Conservation (phyloP, 2,329 filamentous ascomycete genomes). For the Cucurbitaria berberidis region DNA sequence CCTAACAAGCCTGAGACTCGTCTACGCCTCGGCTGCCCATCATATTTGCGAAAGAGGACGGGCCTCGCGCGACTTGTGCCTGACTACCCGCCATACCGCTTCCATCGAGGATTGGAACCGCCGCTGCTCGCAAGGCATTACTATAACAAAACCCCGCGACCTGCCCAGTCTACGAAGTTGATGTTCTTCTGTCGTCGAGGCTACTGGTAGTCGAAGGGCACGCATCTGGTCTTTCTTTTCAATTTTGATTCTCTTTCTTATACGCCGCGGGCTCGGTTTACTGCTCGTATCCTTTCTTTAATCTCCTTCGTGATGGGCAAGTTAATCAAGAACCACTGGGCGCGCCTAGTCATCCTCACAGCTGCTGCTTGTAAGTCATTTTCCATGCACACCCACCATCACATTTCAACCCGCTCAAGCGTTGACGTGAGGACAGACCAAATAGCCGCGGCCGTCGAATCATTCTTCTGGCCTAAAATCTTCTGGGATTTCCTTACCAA, state of each 20-base stretch:
- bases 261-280: slow-evolving; percentile 38
- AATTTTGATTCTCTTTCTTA: slow-evolving; percentile 13
- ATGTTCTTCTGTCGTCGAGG: slow-evolving; percentile 40
- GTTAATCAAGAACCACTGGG: slow-evolving; percentile 99
- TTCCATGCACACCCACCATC: not conserved
- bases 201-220: slow-evolving; percentile 48
- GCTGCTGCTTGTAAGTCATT: slow-evolving; percentile 72
- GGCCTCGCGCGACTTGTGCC: slow-evolving; percentile 22
- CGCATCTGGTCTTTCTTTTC: slow-evolving; percentile 12
- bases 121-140: slow-evolving; percentile 18
- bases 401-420: not conserved
- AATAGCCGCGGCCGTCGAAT: slow-evolving; percentile 79
- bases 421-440: slow-evolving; percentile 67
- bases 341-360: slow-evolving; percentile 87
- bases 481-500: slow-evolving; percentile 97
- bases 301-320: slow-evolving; percentile 73
- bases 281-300: slow-evolving; percentile 39
- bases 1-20: slow-evolving; percentile 43
- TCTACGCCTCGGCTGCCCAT: slow-evolving; percentile 40
- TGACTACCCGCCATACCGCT: slow-evolving; percentile 29
- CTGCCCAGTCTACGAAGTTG: slow-evolving; percentile 26
- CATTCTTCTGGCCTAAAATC: slow-evolving; percentile 98
- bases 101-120: slow-evolving; percentile 19
- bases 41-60: slow-evolving; percentile 7
- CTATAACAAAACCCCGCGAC: slow-evolving; percentile 45